Conservation (phyloP, 148 eudicot genomes). For the Cornus controversa region DNA sequence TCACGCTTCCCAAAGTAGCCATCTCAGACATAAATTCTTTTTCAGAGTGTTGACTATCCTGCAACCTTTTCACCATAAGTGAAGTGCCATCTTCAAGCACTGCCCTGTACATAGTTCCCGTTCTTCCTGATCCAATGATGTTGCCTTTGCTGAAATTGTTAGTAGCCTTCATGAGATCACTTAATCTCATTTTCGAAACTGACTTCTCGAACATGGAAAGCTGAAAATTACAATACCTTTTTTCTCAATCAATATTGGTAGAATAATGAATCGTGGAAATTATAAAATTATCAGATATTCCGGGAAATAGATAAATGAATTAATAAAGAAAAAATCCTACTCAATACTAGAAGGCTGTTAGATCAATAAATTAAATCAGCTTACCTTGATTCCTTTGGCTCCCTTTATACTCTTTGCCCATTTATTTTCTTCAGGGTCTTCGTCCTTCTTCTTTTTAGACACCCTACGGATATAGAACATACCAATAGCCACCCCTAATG, state of each 20-base stretch:
- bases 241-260: neutral
- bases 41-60: slow-evolving; percentile 38
- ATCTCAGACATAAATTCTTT: slow-evolving; percentile 55
- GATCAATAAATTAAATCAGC: slow-evolving; percentile 3
- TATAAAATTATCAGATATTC: neutral
- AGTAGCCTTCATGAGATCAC: slow-evolving; percentile 58
- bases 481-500: slow-evolving; percentile 10
- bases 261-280: neutral
- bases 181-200: slow-evolving; percentile 43
- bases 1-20: slow-evolving; percentile 47
- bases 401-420: slow-evolving; percentile 51
- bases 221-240: slow-evolving; percentile 15
- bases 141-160: slow-evolving; percentile 42
- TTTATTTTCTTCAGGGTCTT: slow-evolving; percentile 44
- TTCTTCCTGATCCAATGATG: slow-evolving; percentile 39
- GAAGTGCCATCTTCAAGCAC: slow-evolving; percentile 39
- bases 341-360: neutral
- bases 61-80: slow-evolving; percentile 45
- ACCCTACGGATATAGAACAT: slow-evolving; percentile 24
- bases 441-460: slow-evolving; percentile 39
- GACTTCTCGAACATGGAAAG: slow-evolving; percentile 44
- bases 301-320: neutral
- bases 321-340: neutral
- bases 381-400: slow-evolving; percentile 38
- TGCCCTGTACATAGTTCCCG: slow-evolving; percentile 49